Base-by-base conservation (phyloP, 1,284 basidiomycete species). In the Pseudozyma hubeiensis region DNA sequence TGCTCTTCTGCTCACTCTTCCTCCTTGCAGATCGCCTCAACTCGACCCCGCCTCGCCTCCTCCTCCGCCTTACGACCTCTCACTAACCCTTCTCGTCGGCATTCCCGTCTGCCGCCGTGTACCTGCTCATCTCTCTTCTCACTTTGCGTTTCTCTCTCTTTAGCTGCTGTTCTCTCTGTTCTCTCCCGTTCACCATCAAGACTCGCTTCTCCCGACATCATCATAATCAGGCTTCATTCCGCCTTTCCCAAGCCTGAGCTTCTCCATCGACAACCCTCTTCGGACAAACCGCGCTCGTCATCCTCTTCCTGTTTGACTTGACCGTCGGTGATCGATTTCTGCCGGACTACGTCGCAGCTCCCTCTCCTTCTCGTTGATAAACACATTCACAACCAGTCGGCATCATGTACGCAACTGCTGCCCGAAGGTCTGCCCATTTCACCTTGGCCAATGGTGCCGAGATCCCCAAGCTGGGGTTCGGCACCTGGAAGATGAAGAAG, bases 391-490 rank as follows among this genome's bases (percentile, higher is more conserved):
- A 46, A 29, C 34, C 41, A 39, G 17, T 40, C n/a, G 52, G 56
- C 31, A 70, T 13, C 30, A 80, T 80, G 78, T 73, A 75, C 53
- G 60, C 72, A 24, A 68, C 78, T 52, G 63, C 74, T 29, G 54
- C 72, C 59, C 74, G 78, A 57, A 64, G 77, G 50, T 78, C 76
- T 30, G 68, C 78, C 53, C 64, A 66, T 53, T 69, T 67, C 50
- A 68, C 68, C 51, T 56, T 80, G 61, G 78, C 78, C 51, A 79
- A 77, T 24, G 77, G 77, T 53, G 74, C 78, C 47, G 48, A 77
- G 65, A 79, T 80, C 53, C 78, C 78, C 60, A 79, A 79, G 65
- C 53, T 80, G 14, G 78, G 78, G 30, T 73, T 79, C 46, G 77
- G 78, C 43, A 80, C 78, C 31, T 80, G 78, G 77, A 77, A 77